Evolutionary conservation across 2,329 filamentous ascomycete species (phyloP).

Genomic region (Macrophomina phaseolina): DNA sequence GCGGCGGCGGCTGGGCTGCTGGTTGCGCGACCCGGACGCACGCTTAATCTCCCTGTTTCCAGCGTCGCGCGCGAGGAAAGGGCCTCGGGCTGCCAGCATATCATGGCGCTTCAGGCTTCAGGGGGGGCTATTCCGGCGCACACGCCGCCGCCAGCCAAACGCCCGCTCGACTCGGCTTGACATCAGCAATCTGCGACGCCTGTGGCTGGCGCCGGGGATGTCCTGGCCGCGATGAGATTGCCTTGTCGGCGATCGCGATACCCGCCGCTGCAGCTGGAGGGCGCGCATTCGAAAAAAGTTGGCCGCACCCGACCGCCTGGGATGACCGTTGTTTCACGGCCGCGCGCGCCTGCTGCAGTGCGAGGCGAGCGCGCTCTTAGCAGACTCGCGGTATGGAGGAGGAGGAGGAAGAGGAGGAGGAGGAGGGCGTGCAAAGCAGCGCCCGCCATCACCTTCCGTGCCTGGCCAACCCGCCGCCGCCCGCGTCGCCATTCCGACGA

Average conservation of each 20-base stretch:
- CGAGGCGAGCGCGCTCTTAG: slow-evolving; percentile 9
- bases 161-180: slow-evolving; percentile 24
- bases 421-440: background rate
- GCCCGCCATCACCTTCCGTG: slow-evolving; percentile 8
- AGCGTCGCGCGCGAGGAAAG: slow-evolving; percentile 22
- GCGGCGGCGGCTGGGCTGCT: background rate
- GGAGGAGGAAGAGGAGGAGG: background rate
- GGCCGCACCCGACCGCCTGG: slow-evolving; percentile 18
- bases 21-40: slow-evolving; percentile 15
- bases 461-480: background rate
- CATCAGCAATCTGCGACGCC: slow-evolving; percentile 26
- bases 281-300: background rate
- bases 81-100: slow-evolving; percentile 20
- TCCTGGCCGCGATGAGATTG: slow-evolving; percentile 25
- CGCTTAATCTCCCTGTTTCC: slow-evolving; percentile 20
- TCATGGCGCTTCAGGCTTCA: slow-evolving; percentile 17
- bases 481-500: slow-evolving; percentile 12
- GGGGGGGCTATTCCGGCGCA: slow-evolving; percentile 20
- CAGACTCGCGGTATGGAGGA: background rate
- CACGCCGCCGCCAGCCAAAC: slow-evolving; percentile 14
- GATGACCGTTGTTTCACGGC: slow-evolving; percentile 22
- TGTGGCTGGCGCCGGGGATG: slow-evolving; percentile 23
- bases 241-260: slow-evolving; percentile 25
- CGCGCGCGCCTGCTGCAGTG: slow-evolving; percentile 21
- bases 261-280: background rate